Evolutionary conservation across 768 basidiomycete genomes (phyloP).

Genomic region (Serendipita vermifera): DNA sequence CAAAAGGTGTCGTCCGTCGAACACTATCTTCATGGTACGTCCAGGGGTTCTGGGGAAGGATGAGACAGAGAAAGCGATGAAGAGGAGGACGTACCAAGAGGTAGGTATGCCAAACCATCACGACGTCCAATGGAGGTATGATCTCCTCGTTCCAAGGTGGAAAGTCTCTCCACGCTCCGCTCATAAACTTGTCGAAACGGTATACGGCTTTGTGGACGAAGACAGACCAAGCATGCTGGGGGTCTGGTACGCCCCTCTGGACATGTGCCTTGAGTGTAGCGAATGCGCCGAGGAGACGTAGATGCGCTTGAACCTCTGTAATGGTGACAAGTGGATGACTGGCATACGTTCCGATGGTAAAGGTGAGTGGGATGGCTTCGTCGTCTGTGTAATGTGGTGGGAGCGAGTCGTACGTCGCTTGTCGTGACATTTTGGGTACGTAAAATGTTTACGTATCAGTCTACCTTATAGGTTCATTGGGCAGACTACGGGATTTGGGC

Average conservation of each 20-base stretch:
- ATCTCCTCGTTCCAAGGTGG: not conserved
- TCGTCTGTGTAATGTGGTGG: not conserved
- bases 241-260: too few species aligned
- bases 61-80: not conserved
- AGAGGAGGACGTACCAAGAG: conserved; percentile 10
- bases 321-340: conserved; percentile 11
- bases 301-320: conserved; percentile 12
- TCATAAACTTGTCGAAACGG: conserved; percentile 7
- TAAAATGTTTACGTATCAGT: too few species aligned
- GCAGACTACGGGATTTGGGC: too few species aligned
- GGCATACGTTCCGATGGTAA: not conserved
- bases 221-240: not conserved
- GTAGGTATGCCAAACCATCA: conserved; percentile 19
- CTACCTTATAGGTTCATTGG: too few species aligned
- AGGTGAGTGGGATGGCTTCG: not conserved
- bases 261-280: conserved; percentile 4
- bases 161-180: conserved; percentile 1
- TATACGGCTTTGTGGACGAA: not conserved
- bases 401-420: too few species aligned
- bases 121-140: conserved; percentile 14
- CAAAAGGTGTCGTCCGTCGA: conserved; percentile 3
- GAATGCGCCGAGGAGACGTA: conserved; percentile 15
- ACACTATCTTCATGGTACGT: conserved; percentile 2
- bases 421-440: too few species aligned
- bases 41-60: not conserved